Evolutionary conservation across 495 filamentous ascomycete genomes (phyloP).

Genomic region (Neurospora sp.): DNA sequence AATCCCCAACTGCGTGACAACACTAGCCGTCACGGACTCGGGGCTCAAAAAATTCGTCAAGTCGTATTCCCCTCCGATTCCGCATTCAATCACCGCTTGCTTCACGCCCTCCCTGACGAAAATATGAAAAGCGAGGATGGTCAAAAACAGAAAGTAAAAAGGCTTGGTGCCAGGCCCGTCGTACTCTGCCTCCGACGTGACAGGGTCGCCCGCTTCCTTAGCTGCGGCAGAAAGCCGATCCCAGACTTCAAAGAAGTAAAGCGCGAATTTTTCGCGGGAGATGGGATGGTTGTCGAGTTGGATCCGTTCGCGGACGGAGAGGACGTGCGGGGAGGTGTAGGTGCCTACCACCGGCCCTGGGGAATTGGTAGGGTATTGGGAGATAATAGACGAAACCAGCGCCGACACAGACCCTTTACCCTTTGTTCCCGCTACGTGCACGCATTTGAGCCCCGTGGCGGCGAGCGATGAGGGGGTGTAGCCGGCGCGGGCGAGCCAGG

Average conservation of each 20-base stretch:
- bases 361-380: slow-evolving; percentile 12
- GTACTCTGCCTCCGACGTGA: slow-evolving; percentile 7
- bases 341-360: slow-evolving; percentile 7
- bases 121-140: slow-evolving; percentile 33
- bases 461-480: slow-evolving; percentile 38
- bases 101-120: slow-evolving; percentile 34
- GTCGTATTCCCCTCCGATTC: slow-evolving; percentile 44
- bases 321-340: slow-evolving; percentile 60
- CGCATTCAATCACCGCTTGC: slow-evolving; percentile 36
- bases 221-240: slow-evolving; percentile 37
- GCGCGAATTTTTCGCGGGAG: slow-evolving; percentile 40
- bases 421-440: slow-evolving; percentile 55
- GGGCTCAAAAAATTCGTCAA: slow-evolving; percentile 35
- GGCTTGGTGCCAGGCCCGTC: slow-evolving; percentile 35
- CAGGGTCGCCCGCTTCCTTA: slow-evolving; percentile 15
- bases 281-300: slow-evolving; percentile 46
- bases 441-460: slow-evolving; percentile 21
- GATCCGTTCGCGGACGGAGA: slow-evolving; percentile 54
- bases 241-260: slow-evolving; percentile 61
- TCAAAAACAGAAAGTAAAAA: slow-evolving; percentile 48
- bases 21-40: slow-evolving; percentile 25
- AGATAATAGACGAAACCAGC: slow-evolving; percentile 35
- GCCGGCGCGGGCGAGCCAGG: slow-evolving; percentile 67
- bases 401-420: slow-evolving; percentile 49
- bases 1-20: slow-evolving; percentile 37